Conservation (phyloP, 805 yeast species). For the Kodamaea leandrae region DNA sequence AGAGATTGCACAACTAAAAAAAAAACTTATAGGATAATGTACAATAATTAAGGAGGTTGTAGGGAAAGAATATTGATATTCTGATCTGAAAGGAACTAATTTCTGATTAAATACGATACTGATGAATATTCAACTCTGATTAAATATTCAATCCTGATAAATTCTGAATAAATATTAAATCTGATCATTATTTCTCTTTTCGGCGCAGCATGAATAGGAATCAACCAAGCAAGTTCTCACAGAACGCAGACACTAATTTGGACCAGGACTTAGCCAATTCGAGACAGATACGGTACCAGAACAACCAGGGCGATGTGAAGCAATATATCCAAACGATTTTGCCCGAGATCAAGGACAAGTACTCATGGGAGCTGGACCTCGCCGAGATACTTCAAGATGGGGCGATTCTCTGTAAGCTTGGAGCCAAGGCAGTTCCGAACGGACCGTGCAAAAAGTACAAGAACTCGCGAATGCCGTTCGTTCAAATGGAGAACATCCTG, state of each 20-base stretch:
- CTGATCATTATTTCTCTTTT: too few relatives aligned
- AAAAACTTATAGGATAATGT: slow-evolving; percentile 2
- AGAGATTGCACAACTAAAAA: slow-evolving; percentile 83
- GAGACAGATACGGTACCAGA: slow-evolving; percentile 52
- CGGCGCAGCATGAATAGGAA: slow-evolving; percentile 10
- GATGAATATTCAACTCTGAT: too few relatives aligned
- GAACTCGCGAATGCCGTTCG: slow-evolving; percentile 67
- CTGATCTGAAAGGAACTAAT: too few relatives aligned
- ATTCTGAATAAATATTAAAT: neutral
- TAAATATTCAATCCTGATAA: too few relatives aligned
- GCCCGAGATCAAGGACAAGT: slow-evolving; percentile 11
- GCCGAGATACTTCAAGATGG: slow-evolving; percentile 64
- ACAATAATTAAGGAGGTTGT: neutral
- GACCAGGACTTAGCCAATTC: slow-evolving; percentile 59
- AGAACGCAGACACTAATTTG: slow-evolving; percentile 42
- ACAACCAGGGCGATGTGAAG: slow-evolving; percentile 40
- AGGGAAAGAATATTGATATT: neutral
- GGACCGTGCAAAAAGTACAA: slow-evolving; percentile 46
- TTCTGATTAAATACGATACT: too few relatives aligned
- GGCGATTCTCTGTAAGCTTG: slow-evolving; percentile 34
- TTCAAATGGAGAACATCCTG: slow-evolving; percentile 81
- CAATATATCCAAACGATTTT: slow-evolving; percentile 51
- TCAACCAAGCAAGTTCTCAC: slow-evolving; percentile 6
- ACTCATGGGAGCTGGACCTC: slow-evolving; percentile 34
- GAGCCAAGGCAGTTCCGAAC: slow-evolving; percentile 19